Conservation (phyloP, 306 rosid genomes). For the Prunus kanzakura region DNA sequence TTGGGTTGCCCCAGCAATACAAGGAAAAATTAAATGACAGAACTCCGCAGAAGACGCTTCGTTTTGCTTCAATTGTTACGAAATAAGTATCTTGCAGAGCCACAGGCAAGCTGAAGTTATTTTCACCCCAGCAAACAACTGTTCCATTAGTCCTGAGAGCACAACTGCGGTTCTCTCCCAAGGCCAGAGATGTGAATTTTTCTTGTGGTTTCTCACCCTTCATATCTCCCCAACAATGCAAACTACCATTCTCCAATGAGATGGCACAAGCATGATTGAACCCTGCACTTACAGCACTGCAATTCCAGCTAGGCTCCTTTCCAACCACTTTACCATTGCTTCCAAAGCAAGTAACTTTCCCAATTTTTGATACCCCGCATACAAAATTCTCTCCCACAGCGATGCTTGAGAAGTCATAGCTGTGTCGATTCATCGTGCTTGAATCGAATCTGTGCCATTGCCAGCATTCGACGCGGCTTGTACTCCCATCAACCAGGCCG, state of each 20-base stretch:
- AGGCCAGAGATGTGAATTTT: conserved; percentile 56
- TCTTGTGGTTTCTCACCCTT: conserved; percentile 39
- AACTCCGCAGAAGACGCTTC: conserved; percentile 67
- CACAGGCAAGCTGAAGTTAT: conserved; percentile 52
- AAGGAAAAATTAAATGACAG: conserved; percentile 34
- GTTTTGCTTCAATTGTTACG: conserved; percentile 52
- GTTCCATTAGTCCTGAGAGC: conserved; percentile 36
- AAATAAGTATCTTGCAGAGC: conserved; percentile 32
- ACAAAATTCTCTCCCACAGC: conserved; percentile 66
- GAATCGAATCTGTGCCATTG: conserved; percentile 42
- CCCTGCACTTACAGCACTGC: conserved; percentile 46
- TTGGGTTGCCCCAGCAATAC: conserved; percentile 66
- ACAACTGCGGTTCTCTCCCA: conserved; percentile 70
- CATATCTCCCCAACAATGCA: conserved; percentile 68
- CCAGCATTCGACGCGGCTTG: conserved; percentile 57
- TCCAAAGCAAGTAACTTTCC: conserved; percentile 44
- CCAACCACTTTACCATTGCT: conserved; percentile 18
- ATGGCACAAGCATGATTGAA: conserved; percentile 65
- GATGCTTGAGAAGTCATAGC: conserved; percentile 33
- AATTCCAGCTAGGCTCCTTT: conserved; percentile 21
- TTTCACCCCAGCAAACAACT: conserved; percentile 70
- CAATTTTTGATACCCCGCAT: conserved; percentile 43
- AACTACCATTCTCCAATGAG: conserved; percentile 10
- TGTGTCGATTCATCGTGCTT: background rate
- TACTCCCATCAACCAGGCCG: conserved; percentile 32